Conservation (phyloP, 768 basidiomycete genomes). For the Lactarius pseudohatsudake region DNA sequence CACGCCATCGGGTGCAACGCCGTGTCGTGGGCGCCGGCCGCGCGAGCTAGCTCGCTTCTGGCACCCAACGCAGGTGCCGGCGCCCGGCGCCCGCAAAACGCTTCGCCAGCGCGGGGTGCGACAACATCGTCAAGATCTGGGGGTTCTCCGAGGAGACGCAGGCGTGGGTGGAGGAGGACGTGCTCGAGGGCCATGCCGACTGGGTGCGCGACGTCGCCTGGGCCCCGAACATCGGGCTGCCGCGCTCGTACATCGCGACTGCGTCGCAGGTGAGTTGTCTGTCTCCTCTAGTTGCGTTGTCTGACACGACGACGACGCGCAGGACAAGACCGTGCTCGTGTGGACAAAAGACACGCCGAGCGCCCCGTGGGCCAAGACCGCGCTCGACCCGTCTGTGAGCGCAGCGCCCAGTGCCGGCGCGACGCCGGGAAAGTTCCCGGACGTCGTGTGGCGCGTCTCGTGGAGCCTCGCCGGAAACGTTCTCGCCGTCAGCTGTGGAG, state of each 20-base stretch:
- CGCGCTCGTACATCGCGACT: constrained; percentile 92
- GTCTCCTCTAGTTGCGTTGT: neutral
- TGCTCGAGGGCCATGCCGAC: constrained; percentile 88
- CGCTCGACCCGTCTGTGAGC: constrained; percentile 67
- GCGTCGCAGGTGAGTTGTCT: constrained; percentile 67
- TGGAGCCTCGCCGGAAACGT: constrained; percentile 98
- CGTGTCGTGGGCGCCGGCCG: constrained; percentile 95
- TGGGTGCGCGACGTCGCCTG: constrained; percentile 99
- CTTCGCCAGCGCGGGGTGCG: constrained; percentile 94
- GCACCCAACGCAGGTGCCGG: constrained; percentile 52
- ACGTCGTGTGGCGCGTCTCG: constrained; percentile 98
- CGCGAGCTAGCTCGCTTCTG: constrained; percentile 81
- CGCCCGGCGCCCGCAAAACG: constrained; percentile 65
- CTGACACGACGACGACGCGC: neutral
- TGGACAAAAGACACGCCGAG: constrained; percentile 85
- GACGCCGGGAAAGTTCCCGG: constrained; percentile 82
- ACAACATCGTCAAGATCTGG: constrained; percentile 95
- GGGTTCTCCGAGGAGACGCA: constrained; percentile 83
- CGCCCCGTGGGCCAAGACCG: constrained; percentile 75
- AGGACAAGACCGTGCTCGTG: constrained; percentile 85
- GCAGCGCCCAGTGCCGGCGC: constrained; percentile 44
- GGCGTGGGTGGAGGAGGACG: constrained; percentile 89
- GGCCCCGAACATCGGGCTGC: constrained; percentile 96
- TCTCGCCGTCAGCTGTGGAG: constrained; percentile 94
- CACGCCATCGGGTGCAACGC: constrained; percentile 97